A percentile compares a stretch with the other conserved stretches of the same genome.
Evolutionary conservation across 352 stramenopile genomes (phyloP).

Genomic region (Globisporangium solare): DNA sequence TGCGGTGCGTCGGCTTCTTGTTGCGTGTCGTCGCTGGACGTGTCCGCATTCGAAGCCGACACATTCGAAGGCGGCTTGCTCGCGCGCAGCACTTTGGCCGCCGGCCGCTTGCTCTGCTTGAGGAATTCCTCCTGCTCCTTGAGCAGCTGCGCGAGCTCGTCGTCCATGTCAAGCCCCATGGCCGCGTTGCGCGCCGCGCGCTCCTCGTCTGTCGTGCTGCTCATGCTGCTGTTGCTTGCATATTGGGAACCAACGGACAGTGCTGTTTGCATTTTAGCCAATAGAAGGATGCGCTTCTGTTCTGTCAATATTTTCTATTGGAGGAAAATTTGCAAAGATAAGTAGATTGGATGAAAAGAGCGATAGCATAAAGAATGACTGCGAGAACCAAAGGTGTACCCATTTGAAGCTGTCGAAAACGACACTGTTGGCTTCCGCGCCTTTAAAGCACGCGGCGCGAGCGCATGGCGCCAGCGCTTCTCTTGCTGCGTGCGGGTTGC

Average conservation of each 20-base stretch:
- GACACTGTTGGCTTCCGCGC: too few species aligned
- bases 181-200: background rate
- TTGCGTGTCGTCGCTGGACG: conserved; percentile 2
- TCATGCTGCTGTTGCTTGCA: background rate
- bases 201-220: background rate
- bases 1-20: conserved; percentile 16
- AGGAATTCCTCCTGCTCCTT: conserved; percentile 81
- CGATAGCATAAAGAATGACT: too few species aligned
- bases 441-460: too few species aligned
- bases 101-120: conserved; percentile 43
- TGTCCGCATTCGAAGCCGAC: conserved; percentile 1
- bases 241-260: background rate
- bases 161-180: conserved; percentile 58
- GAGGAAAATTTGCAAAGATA: too few species aligned
- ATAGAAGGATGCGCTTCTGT: too few species aligned
- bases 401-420: too few species aligned
- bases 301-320: too few species aligned
- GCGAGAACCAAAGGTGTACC: too few species aligned
- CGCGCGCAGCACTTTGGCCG: conserved; percentile 52
- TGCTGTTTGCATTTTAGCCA: too few species aligned
- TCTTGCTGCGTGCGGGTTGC: too few species aligned
- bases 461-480: too few species aligned
- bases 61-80: background rate
- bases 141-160: conserved; percentile 71
- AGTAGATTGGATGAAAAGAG: too few species aligned